Evolutionary conservation across 2,329 filamentous ascomycete species (phyloP).

Genomic region (Penicillium sp.): DNA sequence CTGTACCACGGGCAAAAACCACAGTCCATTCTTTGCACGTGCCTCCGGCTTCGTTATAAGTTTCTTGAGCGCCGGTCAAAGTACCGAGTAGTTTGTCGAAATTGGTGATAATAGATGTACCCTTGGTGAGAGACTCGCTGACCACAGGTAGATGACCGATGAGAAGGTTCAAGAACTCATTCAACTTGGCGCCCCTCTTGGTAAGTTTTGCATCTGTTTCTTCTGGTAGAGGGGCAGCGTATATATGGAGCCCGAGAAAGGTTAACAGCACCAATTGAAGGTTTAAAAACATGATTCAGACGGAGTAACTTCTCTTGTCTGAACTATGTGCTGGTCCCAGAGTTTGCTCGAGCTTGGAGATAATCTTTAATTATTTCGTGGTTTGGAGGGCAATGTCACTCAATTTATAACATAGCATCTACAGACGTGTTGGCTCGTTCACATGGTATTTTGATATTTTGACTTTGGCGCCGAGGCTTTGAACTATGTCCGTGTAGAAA

Average conservation of each 20-base stretch:
- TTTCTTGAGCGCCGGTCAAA: constrained; percentile 14
- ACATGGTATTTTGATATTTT: not conserved
- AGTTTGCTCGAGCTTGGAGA: not conserved
- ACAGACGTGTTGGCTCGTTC: not conserved
- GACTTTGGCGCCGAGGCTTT: not conserved
- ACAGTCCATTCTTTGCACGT: constrained; percentile 21
- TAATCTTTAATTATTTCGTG: not conserved
- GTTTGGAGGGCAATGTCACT: not conserved
- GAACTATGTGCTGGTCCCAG: not conserved
- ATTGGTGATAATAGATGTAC: constrained; percentile 8
- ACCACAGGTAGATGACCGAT: constrained; percentile 14
- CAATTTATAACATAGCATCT: not conserved
- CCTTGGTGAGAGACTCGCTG: constrained; percentile 8
- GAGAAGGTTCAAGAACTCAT: constrained; percentile 15
- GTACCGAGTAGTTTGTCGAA: constrained; percentile 13
- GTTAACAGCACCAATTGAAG: not conserved
- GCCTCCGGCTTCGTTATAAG: constrained; percentile 16
- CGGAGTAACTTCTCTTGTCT: not conserved
- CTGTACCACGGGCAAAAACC: constrained; percentile 23
- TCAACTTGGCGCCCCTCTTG: constrained; percentile 7
- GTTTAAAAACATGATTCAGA: not conserved
- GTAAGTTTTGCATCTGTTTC: not conserved
- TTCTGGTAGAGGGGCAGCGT: not conserved
- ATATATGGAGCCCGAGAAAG: not conserved
- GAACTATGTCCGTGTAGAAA: not conserved